A percentile compares a stretch with the other conserved stretches of the same genome.
These are phyloP conservation scores for Trametes cinnabarina DNA, from an alignment of 768 basidiomycete species.

Conservation along the genomic window DNA sequence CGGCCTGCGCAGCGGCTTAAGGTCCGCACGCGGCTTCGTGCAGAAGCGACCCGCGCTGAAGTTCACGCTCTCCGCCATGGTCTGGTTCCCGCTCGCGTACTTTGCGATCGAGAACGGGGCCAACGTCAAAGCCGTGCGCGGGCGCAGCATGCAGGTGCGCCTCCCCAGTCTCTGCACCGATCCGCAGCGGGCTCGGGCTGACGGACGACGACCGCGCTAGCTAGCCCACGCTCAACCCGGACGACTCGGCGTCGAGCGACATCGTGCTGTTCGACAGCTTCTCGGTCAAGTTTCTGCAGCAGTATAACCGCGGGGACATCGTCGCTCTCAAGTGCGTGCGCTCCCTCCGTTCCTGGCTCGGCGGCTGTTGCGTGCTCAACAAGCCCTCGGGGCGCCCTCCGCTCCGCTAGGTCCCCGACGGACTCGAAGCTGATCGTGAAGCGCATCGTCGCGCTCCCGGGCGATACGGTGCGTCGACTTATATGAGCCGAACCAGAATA, in stretches of 20 bases:
- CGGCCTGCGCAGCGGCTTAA: not conserved
- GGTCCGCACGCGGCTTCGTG: not conserved
- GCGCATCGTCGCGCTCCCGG: slow-evolving; percentile 61
- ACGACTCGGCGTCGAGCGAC: slow-evolving; percentile 59
- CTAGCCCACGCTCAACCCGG: slow-evolving; percentile 72
- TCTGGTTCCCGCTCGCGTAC: slow-evolving; percentile 57
- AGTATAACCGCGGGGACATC: slow-evolving; percentile 57
- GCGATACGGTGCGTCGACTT: slow-evolving; percentile 42
- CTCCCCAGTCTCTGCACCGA: not conserved
- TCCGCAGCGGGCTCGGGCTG: not conserved
- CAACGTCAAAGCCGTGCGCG: slow-evolving; percentile 52
- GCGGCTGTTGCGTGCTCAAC: not conserved
- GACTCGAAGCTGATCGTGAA: slow-evolving; percentile 57
- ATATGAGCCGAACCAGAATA: too few species aligned
- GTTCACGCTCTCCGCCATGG: slow-evolving; percentile 36
- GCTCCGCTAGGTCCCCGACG: slow-evolving; percentile 53
- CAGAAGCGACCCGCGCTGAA: slow-evolving; percentile 9
- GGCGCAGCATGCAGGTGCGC: slow-evolving; percentile 73
- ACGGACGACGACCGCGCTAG: slow-evolving; percentile 33
- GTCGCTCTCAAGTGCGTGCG: slow-evolving; percentile 60
- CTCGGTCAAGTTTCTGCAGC: slow-evolving; percentile 36
- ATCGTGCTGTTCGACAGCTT: slow-evolving; percentile 61
- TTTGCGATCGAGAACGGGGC: slow-evolving; percentile 50
- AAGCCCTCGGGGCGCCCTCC: not conserved
- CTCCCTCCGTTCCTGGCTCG: too few species aligned